phyloP scores from a whole-genome alignment of 352 stramenopile genomes.

The Peronospora tabacina region DNA sequence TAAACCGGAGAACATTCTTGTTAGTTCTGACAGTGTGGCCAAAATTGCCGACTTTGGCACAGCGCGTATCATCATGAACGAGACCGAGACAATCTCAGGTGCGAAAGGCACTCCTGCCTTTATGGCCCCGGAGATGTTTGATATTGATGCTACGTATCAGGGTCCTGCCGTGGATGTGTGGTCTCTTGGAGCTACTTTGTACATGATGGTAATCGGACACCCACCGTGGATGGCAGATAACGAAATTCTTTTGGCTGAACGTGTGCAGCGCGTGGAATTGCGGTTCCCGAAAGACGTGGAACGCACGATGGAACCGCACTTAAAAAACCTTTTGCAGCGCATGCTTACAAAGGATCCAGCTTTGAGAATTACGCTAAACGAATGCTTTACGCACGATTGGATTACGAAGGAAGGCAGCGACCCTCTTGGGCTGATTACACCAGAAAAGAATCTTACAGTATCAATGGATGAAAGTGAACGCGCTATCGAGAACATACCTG shows the following conservation, averaged over 20 bases:
- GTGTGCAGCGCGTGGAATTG: slow-evolving; percentile 84
- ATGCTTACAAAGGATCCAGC: slow-evolving; percentile 88
- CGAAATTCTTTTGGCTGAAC: slow-evolving; percentile 80
- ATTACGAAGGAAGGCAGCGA: slow-evolving; percentile 89
- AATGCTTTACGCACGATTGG: slow-evolving; percentile 89
- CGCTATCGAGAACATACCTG: slow-evolving; percentile 82
- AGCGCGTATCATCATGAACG: slow-evolving; percentile 87
- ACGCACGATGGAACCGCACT: slow-evolving; percentile 68
- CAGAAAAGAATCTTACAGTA: slow-evolving; percentile 64
- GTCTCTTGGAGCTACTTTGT: slow-evolving; percentile 87
- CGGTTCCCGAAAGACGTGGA: slow-evolving; percentile 72
- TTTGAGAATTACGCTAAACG: slow-evolving; percentile 66
- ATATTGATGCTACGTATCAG: slow-evolving; percentile 83
- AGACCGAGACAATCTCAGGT: slow-evolving; percentile 76
- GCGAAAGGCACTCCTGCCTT: slow-evolving; percentile 85
- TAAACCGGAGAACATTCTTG: slow-evolving; percentile 86
- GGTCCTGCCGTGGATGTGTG: slow-evolving; percentile 83
- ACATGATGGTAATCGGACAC: slow-evolving; percentile 89
- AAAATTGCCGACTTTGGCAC: slow-evolving; percentile 90
- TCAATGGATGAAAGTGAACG: slow-evolving; percentile 78
- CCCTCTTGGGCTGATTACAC: slow-evolving; percentile 41
- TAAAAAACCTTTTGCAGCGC: slow-evolving; percentile 87
- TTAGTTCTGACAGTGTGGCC: slow-evolving; percentile 70
- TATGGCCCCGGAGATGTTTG: slow-evolving; percentile 90
- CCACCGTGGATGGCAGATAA: slow-evolving; percentile 88